Evolutionary conservation across 2,329 filamentous ascomycete species (phyloP), one percentile per base, ranked within the genome.

Genomic region (Nemania sp.): DNA sequence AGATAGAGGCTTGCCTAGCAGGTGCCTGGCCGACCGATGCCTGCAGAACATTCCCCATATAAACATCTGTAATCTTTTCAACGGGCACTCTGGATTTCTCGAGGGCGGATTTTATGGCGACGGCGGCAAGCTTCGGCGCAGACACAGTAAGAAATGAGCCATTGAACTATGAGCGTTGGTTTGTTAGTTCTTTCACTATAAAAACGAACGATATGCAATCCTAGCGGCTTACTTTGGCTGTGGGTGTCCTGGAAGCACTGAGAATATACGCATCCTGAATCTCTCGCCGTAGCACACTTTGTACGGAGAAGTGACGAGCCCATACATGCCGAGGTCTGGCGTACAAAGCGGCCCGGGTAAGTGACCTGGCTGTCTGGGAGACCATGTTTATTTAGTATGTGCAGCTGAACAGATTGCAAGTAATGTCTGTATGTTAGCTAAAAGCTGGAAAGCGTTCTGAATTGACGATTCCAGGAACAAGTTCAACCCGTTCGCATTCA

Each of bases 11-110:
- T 83, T 99, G 96, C 56, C 96, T 90, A 24, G 96, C 95, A 1
- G 96, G 96, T 0, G 96, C 89, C 82, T 99, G 96, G 53, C 96
- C 96, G 5, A 96, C 87, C 20, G 88, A 88, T 52, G 87, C 95
- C 80, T 94, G 91, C 47, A 98, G 87, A 10, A 98, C 96, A 77
- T 98, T 97, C 78, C 96, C 96, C 93, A 98, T 97, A 84, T 98
- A 98, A 18, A 98, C 93, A 81, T 97, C 92, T 71, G 91, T 92
- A 76, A 98, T 93, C 78, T 92, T 92, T 38, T 91, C 89, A 60
- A 89, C 80, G 1, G 96, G 94, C 6, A 98, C 87, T 72, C 89
- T 90, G 60, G 94, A 97, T 81, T 96, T 97, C 74, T 91, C 88
- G 62, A 99, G 82, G 29, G 96, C 96, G 54, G 93, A 92, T 81